Evolutionary conservation across 169 alveolate genomes (phyloP).

Genomic region (Plasmodium vivax): DNA sequence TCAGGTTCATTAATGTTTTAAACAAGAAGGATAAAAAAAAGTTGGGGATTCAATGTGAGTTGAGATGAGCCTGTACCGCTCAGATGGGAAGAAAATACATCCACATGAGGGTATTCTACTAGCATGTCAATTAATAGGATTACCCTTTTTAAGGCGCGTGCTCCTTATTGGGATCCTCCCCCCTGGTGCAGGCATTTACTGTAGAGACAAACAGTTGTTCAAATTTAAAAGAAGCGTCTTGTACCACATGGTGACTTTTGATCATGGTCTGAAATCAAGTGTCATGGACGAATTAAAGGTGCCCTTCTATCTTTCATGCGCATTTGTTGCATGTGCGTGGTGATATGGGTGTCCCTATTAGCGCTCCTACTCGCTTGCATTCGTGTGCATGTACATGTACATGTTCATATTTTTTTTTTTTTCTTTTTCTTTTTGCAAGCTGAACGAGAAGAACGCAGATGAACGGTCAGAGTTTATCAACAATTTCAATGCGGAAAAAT

Average conservation of each 20-base stretch:
- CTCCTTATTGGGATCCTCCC: background rate
- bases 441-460: slow-evolving; percentile 29
- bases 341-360: background rate
- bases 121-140: background rate
- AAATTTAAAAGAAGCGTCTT: slow-evolving; percentile 53
- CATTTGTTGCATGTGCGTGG: background rate
- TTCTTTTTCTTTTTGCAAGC: slow-evolving; percentile 9
- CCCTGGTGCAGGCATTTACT: slow-evolving; percentile 43
- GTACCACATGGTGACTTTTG: slow-evolving; percentile 64
- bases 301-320: background rate
- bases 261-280: slow-evolving; percentile 63
- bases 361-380: background rate
- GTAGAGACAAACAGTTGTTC: slow-evolving; percentile 65
- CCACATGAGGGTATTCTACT: background rate
- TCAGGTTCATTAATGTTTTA: slow-evolving; percentile 60
- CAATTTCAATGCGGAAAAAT: slow-evolving; percentile 38
- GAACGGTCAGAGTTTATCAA: slow-evolving; percentile 55
- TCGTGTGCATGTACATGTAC: background rate
- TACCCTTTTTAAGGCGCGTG: background rate
- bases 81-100: background rate
- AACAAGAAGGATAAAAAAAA: slow-evolving; percentile 56
- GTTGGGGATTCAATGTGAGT: slow-evolving; percentile 62
- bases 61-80: background rate
- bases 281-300: slow-evolving; percentile 63
- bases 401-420: background rate